Percentiles rank a stretch among this genome's conserved stretches.
These are phyloP conservation scores for Coleophoma crateriformis DNA, from an alignment of 2,329 filamentous ascomycete genomes.

Conservation along the genomic window DNA sequence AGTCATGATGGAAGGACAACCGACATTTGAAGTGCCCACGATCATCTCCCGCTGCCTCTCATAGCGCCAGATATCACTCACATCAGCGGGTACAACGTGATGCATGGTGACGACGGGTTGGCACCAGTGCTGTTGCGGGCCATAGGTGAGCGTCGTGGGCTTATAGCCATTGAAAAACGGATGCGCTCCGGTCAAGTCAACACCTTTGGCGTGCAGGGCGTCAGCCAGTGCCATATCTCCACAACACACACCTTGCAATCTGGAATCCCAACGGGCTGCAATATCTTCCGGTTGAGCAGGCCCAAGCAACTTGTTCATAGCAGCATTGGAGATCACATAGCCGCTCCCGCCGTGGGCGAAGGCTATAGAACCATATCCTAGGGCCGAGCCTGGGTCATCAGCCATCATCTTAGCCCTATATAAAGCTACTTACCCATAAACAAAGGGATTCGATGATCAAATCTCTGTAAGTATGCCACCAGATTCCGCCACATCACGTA, in stretches of 20 bases:
- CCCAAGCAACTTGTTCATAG: constrained; percentile 40
- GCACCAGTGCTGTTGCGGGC: constrained; percentile 41
- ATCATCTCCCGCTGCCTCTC: constrained; percentile 32
- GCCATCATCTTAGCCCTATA: no score
- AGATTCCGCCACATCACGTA: constrained; percentile 50
- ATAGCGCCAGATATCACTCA: constrained; percentile 46
- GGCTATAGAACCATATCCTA: constrained; percentile 32
- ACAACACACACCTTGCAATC: constrained; percentile 37
- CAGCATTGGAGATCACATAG: constrained; percentile 44
- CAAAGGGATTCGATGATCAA: constrained; percentile 36
- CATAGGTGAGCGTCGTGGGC: constrained; percentile 36
- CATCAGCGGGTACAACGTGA: constrained; percentile 46
- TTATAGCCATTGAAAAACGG: constrained; percentile 52
- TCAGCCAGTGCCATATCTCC: constrained; percentile 45
- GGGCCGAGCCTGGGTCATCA: constrained; percentile 34
- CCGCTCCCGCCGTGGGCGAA: constrained; percentile 55
- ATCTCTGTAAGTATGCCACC: constrained; percentile 38
- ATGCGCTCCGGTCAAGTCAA: constrained; percentile 38
- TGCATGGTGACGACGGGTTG: constrained; percentile 53
- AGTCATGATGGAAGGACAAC: background rate
- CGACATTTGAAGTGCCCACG: constrained; percentile 7
- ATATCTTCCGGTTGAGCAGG: constrained; percentile 34
- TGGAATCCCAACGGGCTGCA: constrained; percentile 39
- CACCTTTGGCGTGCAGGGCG: constrained; percentile 40
- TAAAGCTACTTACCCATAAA: constrained; percentile 32